Conservation (phyloP, 352 stramenopile genomes). For the Phytophthora citricola region DNA sequence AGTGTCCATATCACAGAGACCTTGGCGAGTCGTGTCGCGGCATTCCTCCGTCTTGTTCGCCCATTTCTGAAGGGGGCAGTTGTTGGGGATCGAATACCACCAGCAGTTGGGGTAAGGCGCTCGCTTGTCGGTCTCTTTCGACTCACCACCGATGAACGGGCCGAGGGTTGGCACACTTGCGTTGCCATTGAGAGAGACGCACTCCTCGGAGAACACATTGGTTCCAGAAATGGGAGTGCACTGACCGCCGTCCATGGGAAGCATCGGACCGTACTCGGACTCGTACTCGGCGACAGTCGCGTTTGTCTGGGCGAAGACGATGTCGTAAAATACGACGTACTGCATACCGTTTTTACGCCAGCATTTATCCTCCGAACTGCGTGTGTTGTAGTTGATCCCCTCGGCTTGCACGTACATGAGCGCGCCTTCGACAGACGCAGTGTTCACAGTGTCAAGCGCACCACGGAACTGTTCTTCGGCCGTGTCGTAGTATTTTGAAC, state of each 20-base stretch:
- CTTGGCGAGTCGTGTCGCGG: slow-evolving; percentile 38
- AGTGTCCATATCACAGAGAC: slow-evolving; percentile 51
- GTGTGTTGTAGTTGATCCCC: slow-evolving; percentile 61
- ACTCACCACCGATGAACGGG: slow-evolving; percentile 2
- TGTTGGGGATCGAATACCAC: slow-evolving; percentile 70
- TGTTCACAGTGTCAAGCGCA: slow-evolving; percentile 79
- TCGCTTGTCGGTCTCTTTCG: slow-evolving; percentile 38
- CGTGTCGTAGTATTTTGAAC: slow-evolving; percentile 24
- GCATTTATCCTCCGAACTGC: slow-evolving; percentile 37
- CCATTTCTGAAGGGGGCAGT: slow-evolving; percentile 44
- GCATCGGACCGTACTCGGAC: slow-evolving; percentile 40
- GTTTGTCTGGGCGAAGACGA: slow-evolving; percentile 58
- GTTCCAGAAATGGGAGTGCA: slow-evolving; percentile 35
- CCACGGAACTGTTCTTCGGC: slow-evolving; percentile 38
- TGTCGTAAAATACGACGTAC: slow-evolving; percentile 79
- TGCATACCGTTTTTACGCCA: slow-evolving; percentile 73
- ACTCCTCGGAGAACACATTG: slow-evolving; percentile 30
- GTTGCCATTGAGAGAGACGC: slow-evolving; percentile 41
- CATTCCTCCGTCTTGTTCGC: slow-evolving; percentile 54
- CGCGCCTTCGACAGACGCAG: slow-evolving; percentile 72
- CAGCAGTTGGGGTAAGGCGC: slow-evolving; percentile 56
- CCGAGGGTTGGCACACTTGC: slow-evolving; percentile 8
- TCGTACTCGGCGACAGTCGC: slow-evolving; percentile 43
- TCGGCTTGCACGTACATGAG: slow-evolving; percentile 87
- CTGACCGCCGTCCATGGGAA: slow-evolving; percentile 46